These are phyloP conservation scores for Macadamia integrifolia DNA, from an alignment of 164 flowering plant species.

Conservation along the genomic window DNA sequence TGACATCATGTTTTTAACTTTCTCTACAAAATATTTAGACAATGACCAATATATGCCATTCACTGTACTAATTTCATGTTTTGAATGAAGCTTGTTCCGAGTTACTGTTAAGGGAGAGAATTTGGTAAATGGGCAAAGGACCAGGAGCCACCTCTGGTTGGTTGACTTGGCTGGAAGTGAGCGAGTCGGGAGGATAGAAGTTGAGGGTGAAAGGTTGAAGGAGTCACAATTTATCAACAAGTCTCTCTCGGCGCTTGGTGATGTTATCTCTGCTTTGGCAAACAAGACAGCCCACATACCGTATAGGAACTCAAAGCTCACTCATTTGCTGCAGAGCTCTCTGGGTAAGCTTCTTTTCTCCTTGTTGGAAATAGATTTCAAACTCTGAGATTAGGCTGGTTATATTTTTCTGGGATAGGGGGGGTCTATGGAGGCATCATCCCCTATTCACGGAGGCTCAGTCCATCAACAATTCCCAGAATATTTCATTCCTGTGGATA, in stretches of 20 bases:
- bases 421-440: too few relatives aligned
- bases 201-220: slow-evolving; percentile 82
- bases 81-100: slow-evolving; percentile 47
- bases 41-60: not conserved
- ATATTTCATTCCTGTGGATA: too few relatives aligned
- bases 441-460: too few relatives aligned
- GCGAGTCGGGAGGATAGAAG: slow-evolving; percentile 73
- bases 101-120: slow-evolving; percentile 69
- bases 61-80: not conserved
- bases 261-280: slow-evolving; percentile 79
- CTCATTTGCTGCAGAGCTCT: slow-evolving; percentile 91
- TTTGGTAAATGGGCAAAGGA: slow-evolving; percentile 54
- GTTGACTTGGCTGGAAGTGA: slow-evolving; percentile 93
- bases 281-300: slow-evolving; percentile 73
- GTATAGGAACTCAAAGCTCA: slow-evolving; percentile 89
- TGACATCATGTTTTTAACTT: too few relatives aligned
- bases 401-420: too few relatives aligned
- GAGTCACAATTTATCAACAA: slow-evolving; percentile 84
- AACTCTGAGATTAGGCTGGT: too few relatives aligned
- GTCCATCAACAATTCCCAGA: too few relatives aligned
- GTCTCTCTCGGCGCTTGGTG: slow-evolving; percentile 83
- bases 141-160: slow-evolving; percentile 77
- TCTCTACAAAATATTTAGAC: too few relatives aligned
- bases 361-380: too few relatives aligned
- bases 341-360: slow-evolving; percentile 46